These are phyloP conservation scores for Fragaria vesca DNA, from an alignment of 306 rosid species.

Conservation along the genomic window DNA sequence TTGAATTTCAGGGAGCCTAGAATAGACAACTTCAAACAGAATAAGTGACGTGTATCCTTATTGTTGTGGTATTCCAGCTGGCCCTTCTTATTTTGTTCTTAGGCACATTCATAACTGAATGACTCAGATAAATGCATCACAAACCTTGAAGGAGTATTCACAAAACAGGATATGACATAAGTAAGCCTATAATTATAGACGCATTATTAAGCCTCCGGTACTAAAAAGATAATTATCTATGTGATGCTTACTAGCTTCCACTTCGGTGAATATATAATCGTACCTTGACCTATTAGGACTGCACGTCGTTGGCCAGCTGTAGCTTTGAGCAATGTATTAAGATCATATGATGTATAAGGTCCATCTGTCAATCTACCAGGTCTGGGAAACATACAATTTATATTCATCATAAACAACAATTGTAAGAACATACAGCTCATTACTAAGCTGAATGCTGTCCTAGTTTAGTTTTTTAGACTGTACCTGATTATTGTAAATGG, in stretches of 20 bases:
- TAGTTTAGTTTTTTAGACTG: not conserved
- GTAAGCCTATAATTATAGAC: not conserved
- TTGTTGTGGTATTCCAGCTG: not conserved
- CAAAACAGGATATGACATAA: not conserved
- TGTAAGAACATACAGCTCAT: not conserved
- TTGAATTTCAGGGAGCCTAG: not conserved
- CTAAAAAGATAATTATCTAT: not conserved
- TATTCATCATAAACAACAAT: not conserved
- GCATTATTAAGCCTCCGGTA: not conserved
- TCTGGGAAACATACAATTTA: conserved; percentile 37
- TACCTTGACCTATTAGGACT: conserved; percentile 92
- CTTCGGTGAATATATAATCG: not conserved
- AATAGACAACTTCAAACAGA: not conserved
- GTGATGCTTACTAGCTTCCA: not conserved
- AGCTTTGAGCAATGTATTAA: conserved; percentile 84
- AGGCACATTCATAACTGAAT: not conserved
- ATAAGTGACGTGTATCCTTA: not conserved
- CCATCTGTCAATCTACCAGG: conserved; percentile 97
- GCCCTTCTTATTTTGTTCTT: not conserved
- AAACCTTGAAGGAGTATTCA: not conserved
- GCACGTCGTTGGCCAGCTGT: conserved; percentile 93
- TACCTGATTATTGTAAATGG: conserved; percentile 94
- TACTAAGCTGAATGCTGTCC: not conserved
- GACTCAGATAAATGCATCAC: not conserved
- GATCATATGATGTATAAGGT: conserved; percentile 96